Evolutionary conservation across 169 alveolate genomes (phyloP).

Genomic region (Besnoitia besnoiti): DNA sequence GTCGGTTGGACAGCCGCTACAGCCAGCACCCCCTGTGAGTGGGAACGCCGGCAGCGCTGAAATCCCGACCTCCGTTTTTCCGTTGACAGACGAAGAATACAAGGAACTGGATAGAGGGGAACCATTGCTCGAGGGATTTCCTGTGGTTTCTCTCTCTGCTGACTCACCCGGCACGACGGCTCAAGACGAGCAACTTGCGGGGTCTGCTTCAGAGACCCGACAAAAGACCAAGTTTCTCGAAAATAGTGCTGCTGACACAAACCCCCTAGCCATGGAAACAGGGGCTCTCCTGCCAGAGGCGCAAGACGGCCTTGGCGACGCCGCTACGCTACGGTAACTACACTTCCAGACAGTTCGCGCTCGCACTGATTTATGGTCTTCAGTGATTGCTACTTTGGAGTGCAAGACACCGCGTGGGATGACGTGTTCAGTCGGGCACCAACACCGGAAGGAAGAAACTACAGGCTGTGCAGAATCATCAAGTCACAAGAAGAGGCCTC

Average conservation of each 20-base stretch:
- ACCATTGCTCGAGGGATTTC: constrained; percentile 3
- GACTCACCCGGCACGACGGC: background rate
- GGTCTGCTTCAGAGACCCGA: background rate
- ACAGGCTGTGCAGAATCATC: no score
- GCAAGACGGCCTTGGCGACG: no score
- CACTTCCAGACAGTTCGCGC: no score
- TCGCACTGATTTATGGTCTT: no score
- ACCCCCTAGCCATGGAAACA: no score
- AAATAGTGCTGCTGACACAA: background rate
- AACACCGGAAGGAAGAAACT: no score
- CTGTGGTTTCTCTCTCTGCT: background rate
- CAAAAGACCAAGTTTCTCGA: background rate
- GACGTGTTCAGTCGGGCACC: no score
- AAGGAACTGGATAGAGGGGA: background rate
- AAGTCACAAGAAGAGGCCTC: no score
- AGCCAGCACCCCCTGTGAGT: background rate
- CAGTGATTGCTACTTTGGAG: no score
- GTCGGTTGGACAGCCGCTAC: background rate
- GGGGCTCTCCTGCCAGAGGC: no score
- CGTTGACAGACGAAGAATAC: constrained; percentile 7
- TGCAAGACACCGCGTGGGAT: no score
- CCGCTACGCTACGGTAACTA: no score
- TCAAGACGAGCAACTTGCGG: background rate
- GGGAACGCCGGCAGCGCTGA: background rate
- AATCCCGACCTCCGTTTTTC: background rate